Conservation (phyloP, 1,139 yeast species). For the Eremothecium cymbalariae region DNA sequence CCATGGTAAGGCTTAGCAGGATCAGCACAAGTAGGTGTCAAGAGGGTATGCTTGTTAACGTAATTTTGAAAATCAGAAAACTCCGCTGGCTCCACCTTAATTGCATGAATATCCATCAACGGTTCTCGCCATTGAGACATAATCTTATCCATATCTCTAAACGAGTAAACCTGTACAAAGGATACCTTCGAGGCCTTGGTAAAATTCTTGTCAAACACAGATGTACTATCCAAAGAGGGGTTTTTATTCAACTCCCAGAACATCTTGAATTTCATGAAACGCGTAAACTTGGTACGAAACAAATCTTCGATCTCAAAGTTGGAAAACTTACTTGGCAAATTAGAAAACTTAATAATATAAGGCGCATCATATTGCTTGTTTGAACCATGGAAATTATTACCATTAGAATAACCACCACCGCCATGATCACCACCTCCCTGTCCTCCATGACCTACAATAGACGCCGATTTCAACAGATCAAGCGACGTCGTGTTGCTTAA, state of each 20-base stretch:
- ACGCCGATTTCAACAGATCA: constrained; percentile 21
- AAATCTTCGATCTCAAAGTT: constrained; percentile 32
- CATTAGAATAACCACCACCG: constrained; percentile 7
- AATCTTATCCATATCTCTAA: constrained; percentile 40
- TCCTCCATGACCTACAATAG: constrained; percentile 13
- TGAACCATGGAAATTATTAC: constrained; percentile 8
- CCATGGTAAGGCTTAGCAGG: constrained; percentile 16
- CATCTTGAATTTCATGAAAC: constrained; percentile 33
- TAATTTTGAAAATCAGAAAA: constrained; percentile 30
- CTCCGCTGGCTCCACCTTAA: constrained; percentile 23
- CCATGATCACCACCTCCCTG: constrained; percentile 7
- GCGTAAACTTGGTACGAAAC: constrained; percentile 33
- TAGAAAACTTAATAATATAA: constrained; percentile 47
- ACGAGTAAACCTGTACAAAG: constrained; percentile 47
- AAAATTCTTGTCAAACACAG: constrained; percentile 28
- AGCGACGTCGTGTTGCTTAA: constrained; percentile 23
- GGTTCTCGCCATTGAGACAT: constrained; percentile 27
- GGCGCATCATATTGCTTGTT: constrained; percentile 38
- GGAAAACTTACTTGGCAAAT: constrained; percentile 39
- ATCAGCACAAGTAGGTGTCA: constrained; percentile 21
- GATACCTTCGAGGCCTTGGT: constrained; percentile 43
- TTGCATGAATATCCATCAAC: constrained; percentile 24
- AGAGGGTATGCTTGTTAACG: constrained; percentile 20
- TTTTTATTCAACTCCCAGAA: constrained; percentile 36
- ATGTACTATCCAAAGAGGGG: constrained; percentile 21